Evolutionary conservation across 1,284 basidiomycete species (phyloP).

Genomic region (Moesziomyces sp.): DNA sequence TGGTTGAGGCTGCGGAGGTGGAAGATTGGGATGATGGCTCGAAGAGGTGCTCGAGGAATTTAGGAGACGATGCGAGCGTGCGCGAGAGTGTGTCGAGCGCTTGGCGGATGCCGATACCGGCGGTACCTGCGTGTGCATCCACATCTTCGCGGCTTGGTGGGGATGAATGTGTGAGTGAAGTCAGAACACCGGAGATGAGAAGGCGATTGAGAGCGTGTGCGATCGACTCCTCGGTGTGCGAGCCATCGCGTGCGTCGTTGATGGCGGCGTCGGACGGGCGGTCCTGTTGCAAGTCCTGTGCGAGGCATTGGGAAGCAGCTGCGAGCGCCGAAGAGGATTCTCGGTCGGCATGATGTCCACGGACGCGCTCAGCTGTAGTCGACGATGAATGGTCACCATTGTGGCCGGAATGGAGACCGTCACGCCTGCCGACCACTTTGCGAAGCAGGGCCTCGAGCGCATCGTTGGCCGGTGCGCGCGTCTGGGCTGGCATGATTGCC

Average conservation of each 20-base stretch:
- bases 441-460: constrained; percentile 25
- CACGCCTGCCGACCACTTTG: constrained; percentile 11
- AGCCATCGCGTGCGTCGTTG: constrained; percentile 4
- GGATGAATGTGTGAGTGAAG: constrained; percentile 19
- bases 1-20: constrained; percentile 14
- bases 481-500: constrained; percentile 11
- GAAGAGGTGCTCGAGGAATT: constrained; percentile 47
- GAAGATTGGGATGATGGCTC: constrained; percentile 7
- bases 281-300: constrained; percentile 12
- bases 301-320: constrained; percentile 38
- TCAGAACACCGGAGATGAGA: constrained; percentile 29
- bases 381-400: background rate
- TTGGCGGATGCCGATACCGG: constrained; percentile 21
- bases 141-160: constrained; percentile 5
- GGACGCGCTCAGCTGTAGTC: too few species aligned
- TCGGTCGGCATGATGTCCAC: background rate
- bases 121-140: constrained; percentile 2
- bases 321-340: constrained; percentile 19
- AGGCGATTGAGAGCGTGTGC: constrained; percentile 43
- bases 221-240: constrained; percentile 32
- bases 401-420: too few species aligned
- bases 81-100: constrained; percentile 34
- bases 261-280: background rate
- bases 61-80: constrained; percentile 32
- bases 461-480: constrained; percentile 7